These are phyloP conservation scores for Solanum chmielewskii DNA, from an alignment of 257 asterid species.

Conservation along the genomic window DNA sequence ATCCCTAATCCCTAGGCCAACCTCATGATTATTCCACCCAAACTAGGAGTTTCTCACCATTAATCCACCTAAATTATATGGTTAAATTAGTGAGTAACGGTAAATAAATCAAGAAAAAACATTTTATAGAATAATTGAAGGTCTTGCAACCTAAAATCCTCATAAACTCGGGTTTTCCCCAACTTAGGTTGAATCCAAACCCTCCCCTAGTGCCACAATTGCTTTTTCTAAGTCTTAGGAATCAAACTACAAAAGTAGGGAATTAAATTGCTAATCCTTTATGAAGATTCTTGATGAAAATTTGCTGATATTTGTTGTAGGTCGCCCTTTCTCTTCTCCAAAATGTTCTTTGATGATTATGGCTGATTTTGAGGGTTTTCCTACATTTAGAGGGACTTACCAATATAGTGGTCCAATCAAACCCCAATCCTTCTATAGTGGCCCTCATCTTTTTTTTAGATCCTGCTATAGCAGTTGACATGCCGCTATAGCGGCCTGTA, in stretches of 20 bases:
- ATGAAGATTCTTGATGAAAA: not conserved
- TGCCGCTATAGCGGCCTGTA: not conserved
- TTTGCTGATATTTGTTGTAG: not conserved
- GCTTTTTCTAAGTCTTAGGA: not conserved
- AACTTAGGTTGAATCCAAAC: not conserved
- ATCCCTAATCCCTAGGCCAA: not conserved
- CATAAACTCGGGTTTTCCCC: not conserved
- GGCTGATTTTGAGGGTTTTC: not conserved
- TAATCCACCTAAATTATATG: not conserved
- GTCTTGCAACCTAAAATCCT: not conserved
- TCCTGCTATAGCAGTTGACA: not conserved
- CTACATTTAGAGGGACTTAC: not conserved
- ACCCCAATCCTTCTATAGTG: not conserved
- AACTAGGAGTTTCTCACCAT: not conserved
- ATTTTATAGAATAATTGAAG: not conserved
- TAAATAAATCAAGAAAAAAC: not conserved
- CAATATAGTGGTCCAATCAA: not conserved
- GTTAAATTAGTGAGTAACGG: not conserved
- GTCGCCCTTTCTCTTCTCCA: not conserved
- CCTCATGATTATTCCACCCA: not conserved
- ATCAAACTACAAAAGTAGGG: not conserved
- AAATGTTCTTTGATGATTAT: not conserved
- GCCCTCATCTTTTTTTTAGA: too few relatives aligned
- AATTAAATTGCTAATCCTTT: not conserved
- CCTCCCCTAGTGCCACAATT: not conserved